phyloP scores from a whole-genome alignment of 371 early-diverging fungal species.

The Mycotypha africana region DNA sequence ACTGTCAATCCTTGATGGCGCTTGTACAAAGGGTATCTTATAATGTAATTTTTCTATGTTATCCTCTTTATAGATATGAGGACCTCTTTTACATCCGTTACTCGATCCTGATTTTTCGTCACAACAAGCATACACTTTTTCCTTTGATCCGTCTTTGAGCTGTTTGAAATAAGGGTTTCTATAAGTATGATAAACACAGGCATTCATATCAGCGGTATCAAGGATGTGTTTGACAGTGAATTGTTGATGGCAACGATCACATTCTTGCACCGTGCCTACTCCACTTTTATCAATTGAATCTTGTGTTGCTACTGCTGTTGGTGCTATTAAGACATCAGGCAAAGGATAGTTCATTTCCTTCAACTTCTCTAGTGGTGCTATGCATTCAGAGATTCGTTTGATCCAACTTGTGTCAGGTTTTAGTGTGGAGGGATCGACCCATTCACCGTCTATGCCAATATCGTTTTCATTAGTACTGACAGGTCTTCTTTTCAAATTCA shows the following conservation, averaged over 20 bases:
- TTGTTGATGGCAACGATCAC: constrained; percentile 45
- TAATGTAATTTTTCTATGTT: constrained; percentile 23
- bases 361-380: constrained; percentile 17
- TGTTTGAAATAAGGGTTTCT: constrained; percentile 23
- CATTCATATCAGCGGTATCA: constrained; percentile 19
- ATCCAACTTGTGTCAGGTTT: background rate
- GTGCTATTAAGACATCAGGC: constrained; percentile 5
- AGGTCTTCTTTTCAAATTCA: constrained; percentile 44
- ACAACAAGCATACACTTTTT: constrained; percentile 43
- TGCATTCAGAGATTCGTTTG: constrained; percentile 12
- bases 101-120: constrained; percentile 36
- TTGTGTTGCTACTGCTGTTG: background rate
- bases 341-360: constrained; percentile 36
- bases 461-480: constrained; percentile 20
- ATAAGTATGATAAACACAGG: constrained; percentile 40
- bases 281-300: background rate
- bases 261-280: constrained; percentile 21
- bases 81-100: constrained; percentile 44
- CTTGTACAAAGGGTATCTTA: constrained; percentile 38
- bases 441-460: constrained; percentile 48
- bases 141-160: constrained; percentile 30
- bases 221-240: constrained; percentile 38
- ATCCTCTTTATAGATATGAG: constrained; percentile 45
- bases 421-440: constrained; percentile 26
- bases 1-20: constrained; percentile 6